Base-by-base conservation (phyloP, 352 stramenopile species). In the Globisporangium polare region DNA sequence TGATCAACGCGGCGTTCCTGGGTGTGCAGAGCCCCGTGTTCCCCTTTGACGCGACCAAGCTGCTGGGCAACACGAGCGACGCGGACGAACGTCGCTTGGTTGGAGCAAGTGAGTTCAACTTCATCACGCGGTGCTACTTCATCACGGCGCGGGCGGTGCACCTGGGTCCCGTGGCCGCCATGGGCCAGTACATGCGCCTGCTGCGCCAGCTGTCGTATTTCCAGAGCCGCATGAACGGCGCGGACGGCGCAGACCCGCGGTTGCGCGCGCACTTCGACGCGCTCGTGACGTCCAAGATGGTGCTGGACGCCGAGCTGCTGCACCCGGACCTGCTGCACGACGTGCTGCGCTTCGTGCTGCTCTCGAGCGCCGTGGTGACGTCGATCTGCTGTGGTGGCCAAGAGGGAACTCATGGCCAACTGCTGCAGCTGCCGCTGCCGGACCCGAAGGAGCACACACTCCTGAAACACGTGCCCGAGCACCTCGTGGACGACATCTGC, bases 71-170 rank as follows among this genome's bases (percentile, higher is more conserved):
- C 41, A 61, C 54, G 27, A 56, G 33, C 0, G 59, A 80, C 8
- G 22, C 50, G 2, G 65, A 66, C 13, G 63, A 72, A 26, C 67
- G 71, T 41, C 63, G 67, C 5, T 33, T 53, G 9, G 53, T 37
- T 9, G 65, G 65, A n/a, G 50, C 63, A 0, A 62, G 62, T 2
- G 69, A 97, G 27, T 98, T 98, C 71, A 97, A 94, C 65, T 99
- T 99, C 68, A 97, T 99, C 70, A 97, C 97, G 12, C 83, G 97
- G 41, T 98, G 90, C 64, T 99, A 98, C 69, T 99, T 99, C 68
- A 84, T 97, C 46, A 96, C 90, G 13, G 93, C 92, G 43, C 79
- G 96, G 22, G 82, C 91, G 1, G 69, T 99, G 45, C 93, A 98
- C 61, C 79, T 99, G 0, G 96, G 94, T 5, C 82, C 96, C 7